These are phyloP conservation scores for Carnegiea gigantea DNA, from an alignment of 179 eudicot species.

Conservation along the genomic window DNA sequence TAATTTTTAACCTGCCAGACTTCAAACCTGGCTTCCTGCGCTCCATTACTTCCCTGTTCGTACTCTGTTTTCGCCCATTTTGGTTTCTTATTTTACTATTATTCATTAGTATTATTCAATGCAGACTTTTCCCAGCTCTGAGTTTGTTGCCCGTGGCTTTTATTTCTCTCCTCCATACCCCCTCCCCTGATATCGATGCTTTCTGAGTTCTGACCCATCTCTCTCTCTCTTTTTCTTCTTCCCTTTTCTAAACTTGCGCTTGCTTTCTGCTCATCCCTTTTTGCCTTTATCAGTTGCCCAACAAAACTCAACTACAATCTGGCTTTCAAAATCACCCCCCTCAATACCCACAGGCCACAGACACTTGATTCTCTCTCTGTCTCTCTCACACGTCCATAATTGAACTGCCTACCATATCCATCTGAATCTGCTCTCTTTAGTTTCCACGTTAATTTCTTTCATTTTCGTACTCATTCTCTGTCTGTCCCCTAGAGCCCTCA, in stretches of 20 bases:
- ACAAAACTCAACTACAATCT: not conserved
- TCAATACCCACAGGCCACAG: not conserved
- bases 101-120: not conserved
- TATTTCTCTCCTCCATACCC: not conserved
- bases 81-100: not conserved
- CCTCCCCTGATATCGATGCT: conserved; percentile 12
- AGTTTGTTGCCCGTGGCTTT: conserved; percentile 11
- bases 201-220: not conserved
- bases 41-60: conserved; percentile 2
- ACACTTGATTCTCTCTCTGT: not conserved
- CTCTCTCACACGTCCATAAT: conserved; percentile 7
- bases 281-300: conserved; percentile 18
- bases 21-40: not conserved
- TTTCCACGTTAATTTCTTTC: not conserved
- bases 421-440: no score
- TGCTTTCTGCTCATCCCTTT: conserved; percentile 26
- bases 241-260: conserved; percentile 7
- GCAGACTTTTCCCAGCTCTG: not conserved
- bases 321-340: not conserved
- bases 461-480: conserved; percentile 12
- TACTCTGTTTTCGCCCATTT: conserved; percentile 13
- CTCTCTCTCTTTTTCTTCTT: conserved; percentile 12
- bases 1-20: conserved; percentile 4
- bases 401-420: conserved; percentile 18
- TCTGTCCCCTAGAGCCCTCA: not conserved